These are phyloP conservation scores for Colletotrichum liaoningense DNA, from an alignment of 2,329 filamentous ascomycete genomes.

Conservation along the genomic window DNA sequence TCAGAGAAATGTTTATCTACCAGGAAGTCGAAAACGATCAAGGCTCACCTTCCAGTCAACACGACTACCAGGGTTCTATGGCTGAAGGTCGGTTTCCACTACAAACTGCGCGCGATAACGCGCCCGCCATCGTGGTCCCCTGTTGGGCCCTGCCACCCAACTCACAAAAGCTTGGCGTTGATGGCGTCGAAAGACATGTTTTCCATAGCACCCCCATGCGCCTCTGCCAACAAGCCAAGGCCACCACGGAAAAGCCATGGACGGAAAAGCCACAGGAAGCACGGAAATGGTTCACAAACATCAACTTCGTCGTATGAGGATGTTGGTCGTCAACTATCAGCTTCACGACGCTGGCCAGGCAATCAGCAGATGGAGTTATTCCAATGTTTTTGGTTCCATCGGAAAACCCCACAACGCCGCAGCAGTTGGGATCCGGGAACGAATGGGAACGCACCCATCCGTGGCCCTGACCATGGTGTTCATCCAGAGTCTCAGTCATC, in stretches of 20 bases:
- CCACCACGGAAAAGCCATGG: slow-evolving; percentile 10
- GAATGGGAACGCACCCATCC: neutral
- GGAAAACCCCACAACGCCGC: slow-evolving; percentile 8
- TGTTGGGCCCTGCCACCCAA: slow-evolving; percentile 20
- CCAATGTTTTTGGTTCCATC: neutral
- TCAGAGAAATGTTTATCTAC: too few species aligned
- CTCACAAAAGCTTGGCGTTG: slow-evolving; percentile 13
- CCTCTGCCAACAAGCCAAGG: slow-evolving; percentile 20
- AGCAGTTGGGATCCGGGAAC: neutral
- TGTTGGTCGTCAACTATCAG: slow-evolving; percentile 16
- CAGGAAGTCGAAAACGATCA: neutral
- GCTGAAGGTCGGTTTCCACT: neutral
- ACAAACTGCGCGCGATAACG: neutral
- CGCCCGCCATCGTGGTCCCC: neutral
- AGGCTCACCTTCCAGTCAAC: neutral
- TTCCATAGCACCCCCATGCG: slow-evolving; percentile 1
- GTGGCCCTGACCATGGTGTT: neutral
- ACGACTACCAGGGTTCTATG: too few species aligned
- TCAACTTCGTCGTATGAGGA: neutral
- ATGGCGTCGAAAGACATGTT: slow-evolving; percentile 11
- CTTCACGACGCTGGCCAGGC: neutral
- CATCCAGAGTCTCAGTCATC: neutral
- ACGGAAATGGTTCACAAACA: neutral
- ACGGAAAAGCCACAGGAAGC: slow-evolving; percentile 2
- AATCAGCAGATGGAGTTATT: slow-evolving; percentile 6